A percentile compares a stretch with the other conserved stretches of the same genome.
Evolutionary conservation across 179 eudicot species (phyloP).

Genomic region (Spinacia oleracea): DNA sequence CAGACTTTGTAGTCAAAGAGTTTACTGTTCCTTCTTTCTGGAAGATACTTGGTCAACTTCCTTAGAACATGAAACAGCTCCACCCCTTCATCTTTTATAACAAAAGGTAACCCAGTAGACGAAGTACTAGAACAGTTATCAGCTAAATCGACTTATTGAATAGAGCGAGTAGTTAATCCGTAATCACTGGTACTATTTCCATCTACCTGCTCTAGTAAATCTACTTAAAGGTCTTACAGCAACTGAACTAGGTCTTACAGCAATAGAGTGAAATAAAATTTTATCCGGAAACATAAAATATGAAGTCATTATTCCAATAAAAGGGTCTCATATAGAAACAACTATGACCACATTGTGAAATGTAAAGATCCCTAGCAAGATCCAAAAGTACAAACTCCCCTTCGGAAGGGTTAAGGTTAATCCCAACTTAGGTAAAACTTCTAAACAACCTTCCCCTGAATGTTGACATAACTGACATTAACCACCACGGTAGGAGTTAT

Average conservation of each 20-base stretch:
- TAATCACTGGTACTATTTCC: background rate
- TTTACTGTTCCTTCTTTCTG: no score
- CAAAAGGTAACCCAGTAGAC: background rate
- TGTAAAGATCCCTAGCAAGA: background rate
- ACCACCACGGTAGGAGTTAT: background rate
- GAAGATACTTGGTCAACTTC: background rate
- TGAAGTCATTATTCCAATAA: background rate
- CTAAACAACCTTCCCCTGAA: background rate
- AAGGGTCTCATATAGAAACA: background rate
- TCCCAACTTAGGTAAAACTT: background rate
- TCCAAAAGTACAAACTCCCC: no score
- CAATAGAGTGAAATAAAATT: no score
- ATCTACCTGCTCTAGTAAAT: no score
- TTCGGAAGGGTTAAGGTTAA: background rate
- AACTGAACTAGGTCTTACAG: background rate
- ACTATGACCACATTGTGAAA: background rate
- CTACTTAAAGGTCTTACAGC: no score
- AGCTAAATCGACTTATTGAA: no score
- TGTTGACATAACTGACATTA: background rate
- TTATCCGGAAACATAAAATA: no score
- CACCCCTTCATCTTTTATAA: background rate
- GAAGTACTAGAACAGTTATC: no score
- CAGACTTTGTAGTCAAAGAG: background rate
- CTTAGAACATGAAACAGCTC: background rate
- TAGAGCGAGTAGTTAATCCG: background rate